A percentile compares a stretch with the other conserved stretches of the same genome.
phyloP scores from a whole-genome alignment of 2,329 filamentous ascomycete species.

The Apiospora arundinis region DNA sequence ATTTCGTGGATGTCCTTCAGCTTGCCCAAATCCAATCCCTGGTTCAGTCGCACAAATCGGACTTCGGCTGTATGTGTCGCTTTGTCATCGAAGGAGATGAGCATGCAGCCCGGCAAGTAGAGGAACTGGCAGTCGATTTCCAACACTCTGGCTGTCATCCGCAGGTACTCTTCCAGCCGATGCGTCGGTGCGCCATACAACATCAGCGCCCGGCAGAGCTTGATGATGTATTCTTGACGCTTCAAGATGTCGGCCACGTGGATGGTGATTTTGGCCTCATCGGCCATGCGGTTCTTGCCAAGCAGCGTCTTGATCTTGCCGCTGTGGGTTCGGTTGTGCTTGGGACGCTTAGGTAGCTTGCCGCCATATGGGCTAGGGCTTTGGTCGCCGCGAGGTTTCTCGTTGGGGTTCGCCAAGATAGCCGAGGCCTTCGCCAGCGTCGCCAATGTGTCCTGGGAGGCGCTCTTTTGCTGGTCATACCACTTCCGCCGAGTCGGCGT shows the following conservation, averaged over 20 bases:
- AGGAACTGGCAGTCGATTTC: conserved; percentile 90
- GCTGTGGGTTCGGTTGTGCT: conserved; percentile 45
- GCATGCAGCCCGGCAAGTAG: conserved; percentile 92
- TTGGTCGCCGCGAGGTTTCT: not conserved
- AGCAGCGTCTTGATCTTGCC: conserved; percentile 44
- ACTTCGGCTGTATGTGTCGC: conserved; percentile 71
- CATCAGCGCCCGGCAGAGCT: conserved; percentile 87
- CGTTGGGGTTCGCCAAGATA: conserved; percentile 28
- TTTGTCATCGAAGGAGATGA: conserved; percentile 84
- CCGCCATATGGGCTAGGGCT: conserved; percentile 27
- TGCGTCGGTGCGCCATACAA: conserved; percentile 89
- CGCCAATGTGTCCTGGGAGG: conserved; percentile 53
- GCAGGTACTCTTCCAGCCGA: conserved; percentile 89
- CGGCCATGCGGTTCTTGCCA: conserved; percentile 46
- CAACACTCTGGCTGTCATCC: conserved; percentile 85
- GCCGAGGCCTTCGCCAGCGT: conserved; percentile 55
- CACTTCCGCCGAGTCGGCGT: conserved; percentile 54
- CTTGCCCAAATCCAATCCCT: conserved; percentile 67
- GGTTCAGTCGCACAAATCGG: conserved; percentile 64
- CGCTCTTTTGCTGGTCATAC: conserved; percentile 51
- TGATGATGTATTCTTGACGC: conserved; percentile 82
- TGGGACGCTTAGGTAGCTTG: conserved; percentile 42
- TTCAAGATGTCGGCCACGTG: conserved; percentile 73
- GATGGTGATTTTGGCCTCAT: conserved; percentile 53
- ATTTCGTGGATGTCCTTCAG: conserved; percentile 66